Evolutionary conservation across 2,329 filamentous ascomycete genomes (phyloP).

Genomic region (Phialemonium atrogriseum): DNA sequence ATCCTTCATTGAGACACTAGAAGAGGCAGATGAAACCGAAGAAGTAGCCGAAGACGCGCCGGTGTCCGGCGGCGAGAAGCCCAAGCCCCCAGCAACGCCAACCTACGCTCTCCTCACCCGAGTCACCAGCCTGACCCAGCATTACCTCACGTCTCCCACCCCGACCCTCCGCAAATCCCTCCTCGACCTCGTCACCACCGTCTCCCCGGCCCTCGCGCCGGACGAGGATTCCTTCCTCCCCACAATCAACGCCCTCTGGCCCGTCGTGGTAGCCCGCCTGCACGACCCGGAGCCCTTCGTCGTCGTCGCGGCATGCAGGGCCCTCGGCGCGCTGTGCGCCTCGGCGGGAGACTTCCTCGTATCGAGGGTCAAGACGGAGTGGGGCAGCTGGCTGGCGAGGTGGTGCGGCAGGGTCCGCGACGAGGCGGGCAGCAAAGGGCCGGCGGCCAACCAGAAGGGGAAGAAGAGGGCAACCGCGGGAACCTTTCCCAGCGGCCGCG

Average conservation of each 20-base stretch:
- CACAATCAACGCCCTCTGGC: conserved; percentile 85
- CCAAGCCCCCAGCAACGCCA: conserved; percentile 60
- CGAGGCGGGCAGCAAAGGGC: conserved; percentile 22
- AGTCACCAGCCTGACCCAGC: conserved; percentile 76
- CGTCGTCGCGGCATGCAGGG: conserved; percentile 58
- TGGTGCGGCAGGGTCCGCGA: conserved; percentile 39
- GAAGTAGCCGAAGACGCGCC: conserved; percentile 23
- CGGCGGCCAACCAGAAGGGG: conserved; percentile 5
- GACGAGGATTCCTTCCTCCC: conserved; percentile 83
- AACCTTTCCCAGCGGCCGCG: background rate
- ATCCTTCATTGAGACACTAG: conserved; percentile 23
- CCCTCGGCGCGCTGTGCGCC: conserved; percentile 60
- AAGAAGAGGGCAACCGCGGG: background rate
- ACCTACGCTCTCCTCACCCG: conserved; percentile 75
- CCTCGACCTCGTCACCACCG: conserved; percentile 65
- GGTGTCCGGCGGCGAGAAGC: conserved; percentile 22
- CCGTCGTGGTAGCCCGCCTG: conserved; percentile 62
- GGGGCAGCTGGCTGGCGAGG: conserved; percentile 39
- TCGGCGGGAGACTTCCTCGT: conserved; percentile 75
- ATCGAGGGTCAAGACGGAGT: conserved; percentile 66
- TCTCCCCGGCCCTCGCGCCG: conserved; percentile 60
- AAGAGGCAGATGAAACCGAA: conserved; percentile 22
- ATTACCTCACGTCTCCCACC: conserved; percentile 82
- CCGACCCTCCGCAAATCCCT: conserved; percentile 71
- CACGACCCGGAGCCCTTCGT: conserved; percentile 62